Evolutionary conservation across 1,139 yeast species (phyloP).

Genomic region (Debaryomyces sp.): DNA sequence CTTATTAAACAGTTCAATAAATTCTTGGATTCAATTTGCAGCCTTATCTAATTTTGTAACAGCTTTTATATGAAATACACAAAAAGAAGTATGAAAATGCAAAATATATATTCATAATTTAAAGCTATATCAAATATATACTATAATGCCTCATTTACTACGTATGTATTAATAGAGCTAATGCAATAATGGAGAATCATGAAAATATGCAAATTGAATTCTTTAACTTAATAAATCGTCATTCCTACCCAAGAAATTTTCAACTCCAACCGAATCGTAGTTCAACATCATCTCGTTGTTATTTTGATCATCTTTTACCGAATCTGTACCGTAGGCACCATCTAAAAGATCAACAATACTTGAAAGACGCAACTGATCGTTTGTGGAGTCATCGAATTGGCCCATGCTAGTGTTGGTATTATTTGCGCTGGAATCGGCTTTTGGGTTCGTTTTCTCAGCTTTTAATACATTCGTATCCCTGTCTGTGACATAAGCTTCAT

Average conservation of each 20-base stretch:
- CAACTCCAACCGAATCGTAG: constrained; percentile 17
- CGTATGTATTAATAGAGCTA: neutral
- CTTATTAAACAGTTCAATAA: neutral
- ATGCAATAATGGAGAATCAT: neutral
- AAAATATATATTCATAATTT: neutral
- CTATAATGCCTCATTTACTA: neutral
- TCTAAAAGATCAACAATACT: constrained; percentile 34
- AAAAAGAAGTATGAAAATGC: neutral
- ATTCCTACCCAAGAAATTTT: constrained; percentile 14
- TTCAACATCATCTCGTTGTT: constrained; percentile 14
- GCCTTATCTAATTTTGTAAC: neutral
- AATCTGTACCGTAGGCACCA: constrained; percentile 21
- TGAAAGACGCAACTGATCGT: constrained; percentile 8
- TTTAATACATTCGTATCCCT: neutral
- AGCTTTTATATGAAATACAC: neutral
- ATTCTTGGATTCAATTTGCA: neutral
- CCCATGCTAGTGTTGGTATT: neutral
- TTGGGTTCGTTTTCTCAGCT: neutral
- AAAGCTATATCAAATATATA: neutral
- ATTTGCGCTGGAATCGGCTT: neutral
- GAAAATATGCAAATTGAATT: neutral
- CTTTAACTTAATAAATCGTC: constrained; percentile 9
- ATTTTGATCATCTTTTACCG: constrained; percentile 8
- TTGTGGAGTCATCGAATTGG: constrained; percentile 7
- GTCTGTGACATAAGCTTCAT: neutral